These are phyloP conservation scores for Penicillium maclennaniae DNA, from an alignment of 495 filamentous ascomycete genomes.

Conservation along the genomic window DNA sequence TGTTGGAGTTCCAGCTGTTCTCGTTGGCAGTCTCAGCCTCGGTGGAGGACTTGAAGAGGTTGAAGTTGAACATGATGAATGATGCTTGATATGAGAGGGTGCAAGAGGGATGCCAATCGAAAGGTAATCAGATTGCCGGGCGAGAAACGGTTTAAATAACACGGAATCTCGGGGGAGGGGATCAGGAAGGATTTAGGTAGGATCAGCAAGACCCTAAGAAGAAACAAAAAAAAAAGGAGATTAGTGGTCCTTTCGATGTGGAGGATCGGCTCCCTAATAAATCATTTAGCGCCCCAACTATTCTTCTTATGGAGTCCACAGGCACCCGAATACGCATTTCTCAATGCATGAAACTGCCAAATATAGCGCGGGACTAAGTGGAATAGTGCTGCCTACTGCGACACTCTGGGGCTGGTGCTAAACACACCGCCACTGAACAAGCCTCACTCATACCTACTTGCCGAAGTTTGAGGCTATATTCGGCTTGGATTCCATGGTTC, in stretches of 20 bases:
- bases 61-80: conserved; percentile 38
- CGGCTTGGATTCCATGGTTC: neutral
- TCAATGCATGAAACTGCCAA: conserved; percentile 9
- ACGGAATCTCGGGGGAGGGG: neutral
- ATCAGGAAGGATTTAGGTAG: conserved; percentile 2
- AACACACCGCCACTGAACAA: conserved; percentile 13
- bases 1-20: conserved; percentile 34
- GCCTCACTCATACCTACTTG: conserved; percentile 5
- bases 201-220: conserved; percentile 7
- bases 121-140: neutral
- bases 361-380: conserved; percentile 13
- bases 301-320: neutral
- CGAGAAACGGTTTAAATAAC: conserved; percentile 11
- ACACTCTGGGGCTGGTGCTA: neutral
- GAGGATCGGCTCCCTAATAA: conserved; percentile 18
- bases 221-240: neutral
- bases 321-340: neutral
- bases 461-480: neutral
- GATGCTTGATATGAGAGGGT: neutral
- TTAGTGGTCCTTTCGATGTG: conserved; percentile 10
- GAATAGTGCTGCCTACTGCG: conserved; percentile 24
- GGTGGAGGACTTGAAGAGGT: conserved; percentile 37
- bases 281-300: conserved; percentile 6
- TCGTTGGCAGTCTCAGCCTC: conserved; percentile 20
- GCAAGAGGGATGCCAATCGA: neutral